Evolutionary conservation across 345 rosid species (phyloP).

Genomic region (Passiflora organensis): DNA sequence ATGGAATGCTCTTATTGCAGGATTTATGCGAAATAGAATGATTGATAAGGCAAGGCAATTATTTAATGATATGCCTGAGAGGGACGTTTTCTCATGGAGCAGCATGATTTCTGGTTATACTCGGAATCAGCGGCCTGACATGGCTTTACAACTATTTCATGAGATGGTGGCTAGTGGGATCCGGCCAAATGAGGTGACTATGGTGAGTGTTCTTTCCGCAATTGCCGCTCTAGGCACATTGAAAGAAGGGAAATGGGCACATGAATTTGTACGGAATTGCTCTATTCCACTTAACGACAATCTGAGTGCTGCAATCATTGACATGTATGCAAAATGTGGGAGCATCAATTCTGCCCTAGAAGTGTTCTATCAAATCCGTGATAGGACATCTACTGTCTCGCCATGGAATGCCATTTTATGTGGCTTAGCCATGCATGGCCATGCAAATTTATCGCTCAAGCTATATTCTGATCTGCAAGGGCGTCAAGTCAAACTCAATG

Average conservation of each 20-base stretch:
- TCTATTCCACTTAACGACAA: slow-evolving; percentile 51
- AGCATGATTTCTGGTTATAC: slow-evolving; percentile 68
- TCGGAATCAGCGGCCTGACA: slow-evolving; percentile 43
- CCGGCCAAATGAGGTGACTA: slow-evolving; percentile 64
- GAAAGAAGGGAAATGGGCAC: slow-evolving; percentile 62
- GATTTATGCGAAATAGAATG: slow-evolving; percentile 56
- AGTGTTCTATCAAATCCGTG: slow-evolving; percentile 46
- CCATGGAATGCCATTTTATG: slow-evolving; percentile 90
- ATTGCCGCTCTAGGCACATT: slow-evolving; percentile 52
- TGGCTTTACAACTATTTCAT: slow-evolving; percentile 53
- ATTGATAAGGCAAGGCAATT: slow-evolving; percentile 48
- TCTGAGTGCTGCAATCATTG: slow-evolving; percentile 69
- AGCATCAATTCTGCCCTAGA: slow-evolving; percentile 56
- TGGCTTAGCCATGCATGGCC: slow-evolving; percentile 72
- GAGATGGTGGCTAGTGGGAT: slow-evolving; percentile 51
- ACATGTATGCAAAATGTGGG: slow-evolving; percentile 95
- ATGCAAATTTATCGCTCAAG: slow-evolving; percentile 45
- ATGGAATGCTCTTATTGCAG: slow-evolving; percentile 64
- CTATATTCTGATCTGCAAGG: slow-evolving; percentile 47
- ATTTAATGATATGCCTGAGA: slow-evolving; percentile 53
- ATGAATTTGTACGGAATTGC: slow-evolving; percentile 36
- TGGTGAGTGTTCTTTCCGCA: slow-evolving; percentile 77
- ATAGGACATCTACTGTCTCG: slow-evolving; percentile 39
- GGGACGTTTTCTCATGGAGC: slow-evolving; percentile 82
- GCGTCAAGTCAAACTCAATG: slow-evolving; percentile 39